phyloP scores from a whole-genome alignment of 139 green algal species.

The Chlamydomonas schloesseri region DNA sequence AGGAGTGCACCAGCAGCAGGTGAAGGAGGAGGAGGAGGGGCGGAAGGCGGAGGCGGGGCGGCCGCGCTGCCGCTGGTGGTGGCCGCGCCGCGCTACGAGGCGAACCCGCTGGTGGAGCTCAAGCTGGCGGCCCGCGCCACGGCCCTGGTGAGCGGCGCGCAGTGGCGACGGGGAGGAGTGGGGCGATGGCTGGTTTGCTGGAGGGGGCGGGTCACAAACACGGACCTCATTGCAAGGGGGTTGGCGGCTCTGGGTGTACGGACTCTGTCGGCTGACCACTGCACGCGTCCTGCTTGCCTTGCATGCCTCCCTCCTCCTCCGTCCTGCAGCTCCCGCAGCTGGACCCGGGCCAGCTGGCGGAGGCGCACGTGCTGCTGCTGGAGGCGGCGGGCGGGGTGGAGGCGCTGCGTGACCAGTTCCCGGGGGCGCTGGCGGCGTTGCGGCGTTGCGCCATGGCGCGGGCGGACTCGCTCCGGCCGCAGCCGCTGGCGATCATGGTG shows the following conservation, averaged over 20 bases:
- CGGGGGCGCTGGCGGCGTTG: neutral
- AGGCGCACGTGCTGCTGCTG: neutral
- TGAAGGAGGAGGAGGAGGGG: no score
- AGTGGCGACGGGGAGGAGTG: no score
- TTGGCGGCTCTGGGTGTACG: no score
- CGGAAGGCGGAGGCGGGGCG: neutral
- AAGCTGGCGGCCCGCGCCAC: constrained; percentile 14
- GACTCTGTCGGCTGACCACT: no score
- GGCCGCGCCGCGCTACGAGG: neutral
- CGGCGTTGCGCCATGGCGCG: neutral
- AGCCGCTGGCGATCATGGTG: constrained; percentile 39
- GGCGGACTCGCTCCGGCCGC: neutral
- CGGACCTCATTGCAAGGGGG: neutral
- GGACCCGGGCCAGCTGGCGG: constrained; percentile 25
- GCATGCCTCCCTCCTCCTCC: no score
- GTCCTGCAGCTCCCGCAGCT: constrained; percentile 1
- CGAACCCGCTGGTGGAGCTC: constrained; percentile 27
- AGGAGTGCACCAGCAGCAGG: no score
- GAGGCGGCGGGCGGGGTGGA: neutral
- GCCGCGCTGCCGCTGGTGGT: neutral
- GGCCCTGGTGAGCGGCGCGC: neutral
- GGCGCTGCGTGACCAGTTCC: no score
- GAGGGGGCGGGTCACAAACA: no score
- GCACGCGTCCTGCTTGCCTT: no score
- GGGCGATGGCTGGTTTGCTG: no score